These are phyloP conservation scores for Besnoitia besnoiti DNA, from an alignment of 169 alveolate genomes.

Conservation along the genomic window DNA sequence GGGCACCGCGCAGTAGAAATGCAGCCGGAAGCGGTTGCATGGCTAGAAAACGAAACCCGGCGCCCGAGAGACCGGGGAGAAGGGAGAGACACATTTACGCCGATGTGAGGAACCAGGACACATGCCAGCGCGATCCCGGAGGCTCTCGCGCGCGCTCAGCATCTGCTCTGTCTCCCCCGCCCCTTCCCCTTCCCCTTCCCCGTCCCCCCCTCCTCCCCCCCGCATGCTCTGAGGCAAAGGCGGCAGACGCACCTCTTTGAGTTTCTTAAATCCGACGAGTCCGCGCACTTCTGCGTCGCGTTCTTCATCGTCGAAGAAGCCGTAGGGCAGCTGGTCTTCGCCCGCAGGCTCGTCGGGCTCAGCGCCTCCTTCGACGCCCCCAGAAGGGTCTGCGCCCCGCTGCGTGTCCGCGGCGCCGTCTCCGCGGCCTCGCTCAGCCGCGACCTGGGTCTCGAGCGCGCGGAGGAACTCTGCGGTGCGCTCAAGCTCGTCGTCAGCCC, in stretches of 20 bases:
- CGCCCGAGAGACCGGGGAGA: too few species aligned
- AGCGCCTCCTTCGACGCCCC: not conserved
- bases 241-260: constrained; percentile 3
- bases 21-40: too few species aligned
- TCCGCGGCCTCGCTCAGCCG: not conserved
- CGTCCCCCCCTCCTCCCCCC: too few species aligned
- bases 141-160: too few species aligned
- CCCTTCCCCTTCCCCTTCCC: too few species aligned
- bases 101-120: too few species aligned
- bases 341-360: not conserved
- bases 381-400: not conserved
- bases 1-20: too few species aligned
- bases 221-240: too few species aligned
- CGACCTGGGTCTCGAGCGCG: not conserved
- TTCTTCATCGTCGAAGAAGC: constrained; percentile 37
- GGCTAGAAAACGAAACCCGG: too few species aligned
- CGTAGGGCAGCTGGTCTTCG: not conserved
- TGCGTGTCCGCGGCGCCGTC: not conserved
- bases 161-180: too few species aligned
- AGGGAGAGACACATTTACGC: too few species aligned
- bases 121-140: too few species aligned
- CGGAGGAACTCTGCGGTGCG: not conserved
- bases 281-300: constrained; percentile 30
- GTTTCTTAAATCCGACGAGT: not conserved
- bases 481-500: not conserved